phyloP scores from a whole-genome alignment of 2,329 filamentous ascomycete species.

The Orbilia brochopaga region DNA sequence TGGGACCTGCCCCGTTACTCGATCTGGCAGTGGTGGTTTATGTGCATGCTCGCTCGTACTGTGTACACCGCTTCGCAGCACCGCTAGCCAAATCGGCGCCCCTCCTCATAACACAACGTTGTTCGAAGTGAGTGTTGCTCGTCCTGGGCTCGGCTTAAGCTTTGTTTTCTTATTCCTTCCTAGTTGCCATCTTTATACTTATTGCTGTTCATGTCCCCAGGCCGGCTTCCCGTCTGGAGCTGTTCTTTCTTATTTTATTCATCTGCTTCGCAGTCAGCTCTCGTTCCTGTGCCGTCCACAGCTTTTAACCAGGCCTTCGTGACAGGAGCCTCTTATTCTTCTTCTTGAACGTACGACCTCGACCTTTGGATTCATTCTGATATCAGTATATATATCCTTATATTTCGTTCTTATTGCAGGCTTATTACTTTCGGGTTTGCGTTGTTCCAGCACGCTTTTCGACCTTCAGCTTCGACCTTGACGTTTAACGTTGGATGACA shows the following conservation, averaged over 20 bases:
- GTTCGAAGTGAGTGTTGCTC: conserved; percentile 21
- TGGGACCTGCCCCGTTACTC: conserved; percentile 51
- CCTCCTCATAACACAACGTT: conserved; percentile 45
- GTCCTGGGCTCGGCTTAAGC: conserved; percentile 28
- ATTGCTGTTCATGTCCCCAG: conserved; percentile 50
- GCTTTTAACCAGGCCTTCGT: background rate
- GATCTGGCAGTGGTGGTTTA: conserved; percentile 25
- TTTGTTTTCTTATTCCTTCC: conserved; percentile 50
- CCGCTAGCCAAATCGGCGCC: conserved; percentile 20
- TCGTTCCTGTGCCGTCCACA: conserved; percentile 10
- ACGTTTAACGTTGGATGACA: background rate
- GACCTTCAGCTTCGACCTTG: background rate
- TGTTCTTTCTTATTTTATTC: conserved; percentile 21
- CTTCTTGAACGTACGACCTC: conserved; percentile 3
- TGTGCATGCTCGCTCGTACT: conserved; percentile 21
- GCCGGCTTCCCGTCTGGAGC: conserved; percentile 34
- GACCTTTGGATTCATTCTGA: conserved; percentile 17
- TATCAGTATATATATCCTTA: conserved; percentile 24
- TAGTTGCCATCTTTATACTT: conserved; percentile 47
- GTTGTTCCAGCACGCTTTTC: conserved; percentile 1
- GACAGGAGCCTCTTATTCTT: background rate
- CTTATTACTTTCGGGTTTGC: background rate
- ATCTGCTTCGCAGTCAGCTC: conserved; percentile 20
- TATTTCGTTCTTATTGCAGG: background rate
- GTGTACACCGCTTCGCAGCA: conserved; percentile 21